These are phyloP conservation scores for Cyberlindnera subsufficiens DNA, from an alignment of 805 yeast species.

Conservation along the genomic window DNA sequence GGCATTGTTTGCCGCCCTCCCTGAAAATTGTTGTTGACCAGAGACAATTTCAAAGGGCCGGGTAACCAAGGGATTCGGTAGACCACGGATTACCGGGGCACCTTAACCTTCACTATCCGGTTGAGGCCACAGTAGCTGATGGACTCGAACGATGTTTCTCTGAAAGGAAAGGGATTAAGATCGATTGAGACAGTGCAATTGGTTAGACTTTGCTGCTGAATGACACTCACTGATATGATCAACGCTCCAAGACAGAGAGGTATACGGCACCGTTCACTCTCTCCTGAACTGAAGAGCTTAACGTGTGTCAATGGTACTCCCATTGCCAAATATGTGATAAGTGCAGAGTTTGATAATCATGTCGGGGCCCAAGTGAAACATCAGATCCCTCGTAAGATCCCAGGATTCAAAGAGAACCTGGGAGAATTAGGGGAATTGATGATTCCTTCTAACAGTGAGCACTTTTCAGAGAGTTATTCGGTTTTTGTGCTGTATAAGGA, in stretches of 20 bases:
- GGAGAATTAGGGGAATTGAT: slow-evolving; percentile 45
- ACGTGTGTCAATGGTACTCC: slow-evolving; percentile 6
- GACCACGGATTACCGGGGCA: too few species aligned
- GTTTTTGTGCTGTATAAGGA: slow-evolving; percentile 45
- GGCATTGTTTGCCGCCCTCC: neutral
- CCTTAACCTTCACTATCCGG: too few species aligned
- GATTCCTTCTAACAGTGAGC: slow-evolving; percentile 58
- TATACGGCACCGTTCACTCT: neutral
- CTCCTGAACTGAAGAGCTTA: slow-evolving; percentile 2
- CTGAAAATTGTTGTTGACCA: too few species aligned
- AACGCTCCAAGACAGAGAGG: too few species aligned
- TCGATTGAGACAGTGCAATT: too few species aligned
- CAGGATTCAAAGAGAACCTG: slow-evolving; percentile 30
- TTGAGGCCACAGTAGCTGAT: too few species aligned
- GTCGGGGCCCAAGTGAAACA: slow-evolving; percentile 62
- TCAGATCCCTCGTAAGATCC: slow-evolving; percentile 47
- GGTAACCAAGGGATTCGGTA: too few species aligned
- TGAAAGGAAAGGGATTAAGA: too few species aligned
- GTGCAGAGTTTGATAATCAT: slow-evolving; percentile 77
- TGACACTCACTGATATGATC: too few species aligned
- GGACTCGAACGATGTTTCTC: too few species aligned
- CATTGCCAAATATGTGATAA: slow-evolving; percentile 51
- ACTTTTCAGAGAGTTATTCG: slow-evolving; percentile 52
- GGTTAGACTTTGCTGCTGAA: too few species aligned
- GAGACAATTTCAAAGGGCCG: too few species aligned